phyloP scores from a whole-genome alignment of 768 basidiomycete genomes.

The Phanerochaete carnosa region DNA sequence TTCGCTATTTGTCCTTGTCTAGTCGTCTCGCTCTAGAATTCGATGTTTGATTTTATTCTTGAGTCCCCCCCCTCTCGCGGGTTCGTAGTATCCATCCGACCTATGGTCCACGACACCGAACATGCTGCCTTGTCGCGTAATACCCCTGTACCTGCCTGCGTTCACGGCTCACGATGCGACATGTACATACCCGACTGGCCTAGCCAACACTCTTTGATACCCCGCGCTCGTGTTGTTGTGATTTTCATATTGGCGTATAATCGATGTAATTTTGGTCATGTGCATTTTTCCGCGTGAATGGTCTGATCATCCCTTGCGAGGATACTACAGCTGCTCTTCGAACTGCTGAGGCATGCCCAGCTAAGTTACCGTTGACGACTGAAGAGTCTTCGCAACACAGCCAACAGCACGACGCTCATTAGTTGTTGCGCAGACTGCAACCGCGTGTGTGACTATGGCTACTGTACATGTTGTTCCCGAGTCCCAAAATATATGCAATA shows the following conservation, averaged over 20 bases:
- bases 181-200: conserved; percentile 16
- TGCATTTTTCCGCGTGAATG: no score
- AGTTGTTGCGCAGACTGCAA: no score
- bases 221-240: conserved; percentile 5
- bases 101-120: conserved; percentile 9
- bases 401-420: no score
- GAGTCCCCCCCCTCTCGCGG: conserved; percentile 6
- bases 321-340: no score
- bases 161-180: conserved; percentile 11
- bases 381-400: no score
- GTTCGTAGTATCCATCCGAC: conserved; percentile 15
- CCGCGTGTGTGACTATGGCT: background rate
- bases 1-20: conserved; percentile 1
- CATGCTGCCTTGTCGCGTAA: background rate
- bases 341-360: no score
- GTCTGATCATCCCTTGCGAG: no score
- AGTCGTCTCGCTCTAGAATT: conserved; percentile 5
- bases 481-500: background rate
- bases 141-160: background rate
- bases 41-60: background rate
- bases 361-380: no score
- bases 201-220: conserved; percentile 17
- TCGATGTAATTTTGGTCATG: no score
- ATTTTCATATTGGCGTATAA: no score
- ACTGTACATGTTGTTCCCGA: background rate